These are phyloP conservation scores for Alternaria triticimaculans DNA, from an alignment of 2,329 filamentous ascomycete genomes.

Conservation along the genomic window DNA sequence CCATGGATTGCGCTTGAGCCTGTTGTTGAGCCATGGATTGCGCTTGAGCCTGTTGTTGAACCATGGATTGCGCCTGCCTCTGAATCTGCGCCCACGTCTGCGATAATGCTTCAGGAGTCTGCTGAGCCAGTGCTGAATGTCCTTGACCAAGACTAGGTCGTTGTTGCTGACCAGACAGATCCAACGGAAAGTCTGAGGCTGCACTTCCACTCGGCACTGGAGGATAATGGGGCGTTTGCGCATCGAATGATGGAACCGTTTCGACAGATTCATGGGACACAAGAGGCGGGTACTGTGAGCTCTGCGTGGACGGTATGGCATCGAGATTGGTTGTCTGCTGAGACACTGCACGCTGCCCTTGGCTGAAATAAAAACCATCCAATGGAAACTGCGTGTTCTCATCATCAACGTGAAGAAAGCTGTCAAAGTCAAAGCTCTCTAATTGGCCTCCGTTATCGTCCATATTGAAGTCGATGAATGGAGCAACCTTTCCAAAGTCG, in stretches of 20 bases:
- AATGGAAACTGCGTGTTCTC: neutral
- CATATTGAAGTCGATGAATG: neutral
- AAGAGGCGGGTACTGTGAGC: neutral
- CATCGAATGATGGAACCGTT: neutral
- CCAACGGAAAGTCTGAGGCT: neutral
- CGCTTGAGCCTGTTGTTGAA: neutral
- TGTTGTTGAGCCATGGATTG: neutral
- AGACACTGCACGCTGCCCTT: neutral
- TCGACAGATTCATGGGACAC: rapidly evolving
- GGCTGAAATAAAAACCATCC: neutral
- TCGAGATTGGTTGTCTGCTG: neutral
- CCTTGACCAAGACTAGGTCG: neutral
- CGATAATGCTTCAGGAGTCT: neutral
- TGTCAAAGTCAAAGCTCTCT: neutral
- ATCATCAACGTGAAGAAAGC: neutral
- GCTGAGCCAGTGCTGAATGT: neutral
- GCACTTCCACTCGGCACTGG: neutral
- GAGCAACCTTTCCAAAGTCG: too few species aligned
- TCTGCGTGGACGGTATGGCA: neutral
- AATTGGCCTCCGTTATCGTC: neutral
- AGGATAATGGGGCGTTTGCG: neutral
- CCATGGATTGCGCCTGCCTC: neutral
- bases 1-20: too few species aligned
- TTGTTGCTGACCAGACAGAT: neutral
- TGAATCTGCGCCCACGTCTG: neutral